A percentile compares a stretch with the other conserved stretches of the same genome.
phyloP scores from a whole-genome alignment of 768 basidiomycete species.

The Mycena albidolilacea region DNA sequence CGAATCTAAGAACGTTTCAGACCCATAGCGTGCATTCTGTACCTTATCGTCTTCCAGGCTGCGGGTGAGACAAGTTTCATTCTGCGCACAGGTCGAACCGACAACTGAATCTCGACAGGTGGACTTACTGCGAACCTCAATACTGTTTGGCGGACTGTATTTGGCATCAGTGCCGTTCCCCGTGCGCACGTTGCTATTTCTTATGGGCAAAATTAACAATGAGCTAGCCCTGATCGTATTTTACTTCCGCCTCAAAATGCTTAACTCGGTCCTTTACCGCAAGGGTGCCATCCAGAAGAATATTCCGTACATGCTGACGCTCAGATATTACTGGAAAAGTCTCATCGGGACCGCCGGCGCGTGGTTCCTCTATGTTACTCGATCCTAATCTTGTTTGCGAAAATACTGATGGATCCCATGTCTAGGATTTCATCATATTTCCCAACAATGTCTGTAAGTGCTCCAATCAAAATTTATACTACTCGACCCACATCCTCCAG shows the following conservation, averaged over 20 bases:
- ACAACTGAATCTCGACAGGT: constrained; percentile 10
- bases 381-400: constrained; percentile 40
- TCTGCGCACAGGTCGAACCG: too few species aligned
- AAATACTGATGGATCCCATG: neutral
- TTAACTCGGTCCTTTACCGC: constrained; percentile 75
- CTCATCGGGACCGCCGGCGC: constrained; percentile 82
- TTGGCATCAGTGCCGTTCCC: constrained; percentile 69
- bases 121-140: constrained; percentile 31
- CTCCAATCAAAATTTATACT: neutral
- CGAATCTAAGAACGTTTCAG: neutral
- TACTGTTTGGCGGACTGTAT: constrained; percentile 68
- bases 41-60: constrained; percentile 70
- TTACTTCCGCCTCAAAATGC: constrained; percentile 80
- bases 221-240: constrained; percentile 78
- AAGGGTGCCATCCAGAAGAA: constrained; percentile 76
- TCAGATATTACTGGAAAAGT: constrained; percentile 76
- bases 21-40: constrained; percentile 80
- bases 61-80: constrained; percentile 72
- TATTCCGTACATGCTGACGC: constrained; percentile 73
- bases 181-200: constrained; percentile 37
- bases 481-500: neutral
- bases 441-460: constrained; percentile 78
- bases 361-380: constrained; percentile 84
- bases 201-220: constrained; percentile 60
- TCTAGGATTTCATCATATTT: constrained; percentile 62